Percentiles rank a stretch among this genome's conserved stretches.
These are phyloP conservation scores for Euphorbia celastroides DNA, from an alignment of 441 rosid genomes.

Conservation along the genomic window DNA sequence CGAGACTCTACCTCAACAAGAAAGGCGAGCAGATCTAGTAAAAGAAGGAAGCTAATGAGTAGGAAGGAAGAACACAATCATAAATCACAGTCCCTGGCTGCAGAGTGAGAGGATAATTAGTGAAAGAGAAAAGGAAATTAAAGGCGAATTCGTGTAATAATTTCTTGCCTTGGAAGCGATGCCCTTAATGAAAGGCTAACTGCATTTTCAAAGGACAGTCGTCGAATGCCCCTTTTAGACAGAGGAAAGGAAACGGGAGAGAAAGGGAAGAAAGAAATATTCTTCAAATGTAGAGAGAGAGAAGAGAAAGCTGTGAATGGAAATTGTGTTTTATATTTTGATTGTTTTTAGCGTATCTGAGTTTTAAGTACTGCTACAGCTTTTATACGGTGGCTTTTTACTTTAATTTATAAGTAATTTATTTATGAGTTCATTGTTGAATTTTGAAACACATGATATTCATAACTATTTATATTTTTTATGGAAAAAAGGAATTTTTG, in stretches of 20 bases:
- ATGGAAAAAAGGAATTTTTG: no score
- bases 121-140: not conserved
- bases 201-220: slow-evolving; percentile 26
- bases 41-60: slow-evolving; percentile 6
- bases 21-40: slow-evolving; percentile 1
- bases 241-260: not conserved
- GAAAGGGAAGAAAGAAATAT: not conserved
- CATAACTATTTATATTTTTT: no score
- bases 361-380: no score
- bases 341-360: no score
- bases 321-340: not conserved
- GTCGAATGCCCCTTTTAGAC: slow-evolving; percentile 1
- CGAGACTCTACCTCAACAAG: not conserved
- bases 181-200: slow-evolving; percentile 34
- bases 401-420: no score
- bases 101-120: slow-evolving; percentile 18
- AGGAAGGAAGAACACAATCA: slow-evolving; percentile 20
- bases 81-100: not conserved
- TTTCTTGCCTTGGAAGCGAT: slow-evolving; percentile 56
- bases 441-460: no score
- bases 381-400: no score
- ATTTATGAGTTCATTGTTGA: no score
- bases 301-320: not conserved
- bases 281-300: not conserved
- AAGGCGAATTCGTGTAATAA: not conserved